Evolutionary conservation across 345 rosid genomes (phyloP), one percentile per base, ranked within the genome.

Genomic region (Gossypium bickii): DNA sequence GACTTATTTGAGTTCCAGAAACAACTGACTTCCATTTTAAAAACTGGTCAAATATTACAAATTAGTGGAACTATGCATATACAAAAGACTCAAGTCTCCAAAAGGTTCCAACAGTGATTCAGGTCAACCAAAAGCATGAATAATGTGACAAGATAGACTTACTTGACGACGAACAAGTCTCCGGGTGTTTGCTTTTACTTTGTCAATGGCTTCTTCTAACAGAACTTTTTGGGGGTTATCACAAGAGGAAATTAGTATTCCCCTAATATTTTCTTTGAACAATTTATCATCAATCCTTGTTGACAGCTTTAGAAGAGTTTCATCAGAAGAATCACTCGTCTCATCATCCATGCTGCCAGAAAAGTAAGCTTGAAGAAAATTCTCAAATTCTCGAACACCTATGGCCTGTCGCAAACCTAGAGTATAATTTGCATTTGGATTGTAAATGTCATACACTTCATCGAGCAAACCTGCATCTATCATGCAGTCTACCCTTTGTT

Each of bases 101-200:
- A 17, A 27, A 16, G 44, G 18, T 49, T 47, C 56, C 56, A 24
- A 67, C n/a, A 45, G 38, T 22, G 27, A 67, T 16, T 66, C 34
- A 66, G n/a, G 20, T 15, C 45, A 20, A 12, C 57, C 43, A 52
- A 58, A 67, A 44, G 25, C 53, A 27, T 16, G 24, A 34, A 53
- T 24, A 34, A 13, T 4, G 59, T 10, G 9, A 51, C 45, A 69
- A 27, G 22, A 52, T 41, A 17, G 9, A 87, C 97, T 86, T 88
- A 92, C 99, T 85, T 95, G 98, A 59, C 89, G 90, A 60, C 90
- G 98, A 45, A 93, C 89, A 72, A 93, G 98, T 85, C 89, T 90
- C 80, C 94, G 82, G 9, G 97, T 95, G 79, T 93, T 90, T 74
- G 79, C 59, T 84, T 95, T 95, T 44, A 95, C 89, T 52, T 78